phyloP scores from a whole-genome alignment of 192 early-diverging fungal species.

The Glomus cerebriforme region DNA sequence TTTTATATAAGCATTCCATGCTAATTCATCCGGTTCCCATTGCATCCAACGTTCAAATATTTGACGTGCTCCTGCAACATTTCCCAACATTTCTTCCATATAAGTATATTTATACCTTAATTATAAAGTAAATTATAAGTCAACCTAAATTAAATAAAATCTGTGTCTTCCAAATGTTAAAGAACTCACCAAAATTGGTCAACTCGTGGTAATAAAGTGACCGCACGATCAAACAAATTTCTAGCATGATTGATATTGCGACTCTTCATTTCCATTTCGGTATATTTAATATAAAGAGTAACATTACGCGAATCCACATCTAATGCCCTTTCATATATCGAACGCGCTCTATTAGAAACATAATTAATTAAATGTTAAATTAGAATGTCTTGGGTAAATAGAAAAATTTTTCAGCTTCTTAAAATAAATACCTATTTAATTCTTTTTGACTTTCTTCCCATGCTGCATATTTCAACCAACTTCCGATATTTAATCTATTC shows the following conservation, averaged over 20 bases:
- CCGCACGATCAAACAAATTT: slow-evolving; percentile 93
- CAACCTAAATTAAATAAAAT: background rate
- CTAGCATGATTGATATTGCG: slow-evolving; percentile 90
- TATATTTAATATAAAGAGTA: slow-evolving; percentile 88
- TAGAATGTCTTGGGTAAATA: background rate
- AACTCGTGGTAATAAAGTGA: slow-evolving; percentile 81
- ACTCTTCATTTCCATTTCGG: slow-evolving; percentile 98
- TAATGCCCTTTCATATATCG: slow-evolving; percentile 90
- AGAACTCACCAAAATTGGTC: slow-evolving; percentile 72
- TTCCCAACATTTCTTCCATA: slow-evolving; percentile 97
- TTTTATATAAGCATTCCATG: slow-evolving; percentile 94
- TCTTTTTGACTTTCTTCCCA: slow-evolving; percentile 96
- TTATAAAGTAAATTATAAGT: background rate
- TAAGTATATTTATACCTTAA: slow-evolving; percentile 91
- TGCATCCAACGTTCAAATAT: slow-evolving; percentile 99
- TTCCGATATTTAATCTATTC: slow-evolving; percentile 82
- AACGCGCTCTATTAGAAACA: slow-evolving; percentile 63
- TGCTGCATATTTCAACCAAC: slow-evolving; percentile 93
- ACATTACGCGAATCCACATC: slow-evolving; percentile 88
- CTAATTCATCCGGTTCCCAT: slow-evolving; percentile 92
- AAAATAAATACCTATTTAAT: slow-evolving; percentile 61
- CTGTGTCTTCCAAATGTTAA: too few relatives aligned
- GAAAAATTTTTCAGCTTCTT: background rate
- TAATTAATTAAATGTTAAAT: background rate
- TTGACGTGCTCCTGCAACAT: slow-evolving; percentile 82